Evolutionary conservation across 352 stramenopile genomes (phyloP), one percentile per base, ranked within the genome.

Genomic region (Phytophthora sp.): DNA sequence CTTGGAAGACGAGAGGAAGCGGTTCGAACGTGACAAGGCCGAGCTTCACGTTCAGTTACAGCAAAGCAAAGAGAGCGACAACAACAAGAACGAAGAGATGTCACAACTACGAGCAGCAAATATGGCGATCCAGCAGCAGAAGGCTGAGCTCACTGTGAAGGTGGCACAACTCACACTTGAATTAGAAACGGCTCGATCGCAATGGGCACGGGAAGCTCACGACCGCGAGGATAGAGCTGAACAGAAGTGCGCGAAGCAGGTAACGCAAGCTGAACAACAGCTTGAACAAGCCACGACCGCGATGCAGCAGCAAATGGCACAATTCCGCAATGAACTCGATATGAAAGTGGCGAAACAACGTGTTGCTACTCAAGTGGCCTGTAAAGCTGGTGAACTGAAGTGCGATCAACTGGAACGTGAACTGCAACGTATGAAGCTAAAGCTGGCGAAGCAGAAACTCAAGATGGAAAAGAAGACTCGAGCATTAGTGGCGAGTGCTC

Each of bases 401-500:
- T 60, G 49, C 44, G 61, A 69, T n/a, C 42, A 53, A 3, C 8
- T 78, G 45, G 66, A 81, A 29, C 50, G 30, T 3, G 51, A 70
- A 2, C 31, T 80, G n/a, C 55, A 72, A 9, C 50, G 52, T 16
- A 41, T 69, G 21, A 66, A 67, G 20, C 29, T 53, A 8, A 82
- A 74, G 27, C 27, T 70, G 9, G 35, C 35, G 0, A 85, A 88
- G 23, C 74, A 83, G 15, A 90, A 88, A 29, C 45, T 71, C 15
- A 87, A 87, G 30, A 63, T 88, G 29, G 73, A 87, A 20, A 85
- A 84, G 50, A 89, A 86, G 20, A 36, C 83, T 15, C 72, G 73
- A 15, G 60, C 54, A 3, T 27, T 86, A 18, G 63, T 82, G 55
- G 69, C 47, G 1, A 77, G n/a, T 31, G 56, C 63, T 21, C 59